Evolutionary conservation across 148 eudicot genomes (phyloP).

Genomic region (Camellia lanceoleosa): DNA sequence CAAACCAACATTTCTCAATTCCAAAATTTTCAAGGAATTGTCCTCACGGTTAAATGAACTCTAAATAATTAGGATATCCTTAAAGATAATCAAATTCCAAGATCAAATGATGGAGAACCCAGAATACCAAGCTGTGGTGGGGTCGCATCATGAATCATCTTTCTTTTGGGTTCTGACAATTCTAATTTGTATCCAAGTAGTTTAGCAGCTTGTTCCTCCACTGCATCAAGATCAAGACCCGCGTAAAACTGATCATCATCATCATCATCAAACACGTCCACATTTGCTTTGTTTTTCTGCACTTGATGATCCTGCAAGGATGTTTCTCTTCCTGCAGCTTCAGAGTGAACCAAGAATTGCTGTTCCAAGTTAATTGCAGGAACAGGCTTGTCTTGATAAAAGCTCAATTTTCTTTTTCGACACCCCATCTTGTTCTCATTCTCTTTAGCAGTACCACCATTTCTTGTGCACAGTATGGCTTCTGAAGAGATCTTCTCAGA

Average conservation of each 20-base stretch:
- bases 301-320: conserved; percentile 19
- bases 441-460: conserved; percentile 26
- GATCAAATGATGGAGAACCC: conserved; percentile 77
- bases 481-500: conserved; percentile 25
- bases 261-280: conserved; percentile 36
- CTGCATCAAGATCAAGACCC: conserved; percentile 78
- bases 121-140: conserved; percentile 16
- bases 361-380: conserved; percentile 56
- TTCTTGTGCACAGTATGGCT: conserved; percentile 26
- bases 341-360: conserved; percentile 40
- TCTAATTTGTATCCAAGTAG: conserved; percentile 44
- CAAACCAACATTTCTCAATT: background rate
- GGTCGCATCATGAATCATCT: conserved; percentile 23
- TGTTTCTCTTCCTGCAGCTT: conserved; percentile 28
- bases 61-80: conserved; percentile 2
- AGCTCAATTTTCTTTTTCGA: conserved; percentile 51
- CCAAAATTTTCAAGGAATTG: background rate
- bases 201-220: conserved; percentile 77
- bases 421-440: conserved; percentile 18
- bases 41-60: background rate
- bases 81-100: conserved; percentile 49
- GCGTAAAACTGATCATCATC: conserved; percentile 74
- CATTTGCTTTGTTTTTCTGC: conserved; percentile 25
- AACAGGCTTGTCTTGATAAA: conserved; percentile 29
- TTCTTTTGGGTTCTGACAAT: conserved; percentile 24